These are phyloP conservation scores for Cyanidium caldarium DNA, from an alignment of 23 red algal genomes.

Conservation along the genomic window DNA sequence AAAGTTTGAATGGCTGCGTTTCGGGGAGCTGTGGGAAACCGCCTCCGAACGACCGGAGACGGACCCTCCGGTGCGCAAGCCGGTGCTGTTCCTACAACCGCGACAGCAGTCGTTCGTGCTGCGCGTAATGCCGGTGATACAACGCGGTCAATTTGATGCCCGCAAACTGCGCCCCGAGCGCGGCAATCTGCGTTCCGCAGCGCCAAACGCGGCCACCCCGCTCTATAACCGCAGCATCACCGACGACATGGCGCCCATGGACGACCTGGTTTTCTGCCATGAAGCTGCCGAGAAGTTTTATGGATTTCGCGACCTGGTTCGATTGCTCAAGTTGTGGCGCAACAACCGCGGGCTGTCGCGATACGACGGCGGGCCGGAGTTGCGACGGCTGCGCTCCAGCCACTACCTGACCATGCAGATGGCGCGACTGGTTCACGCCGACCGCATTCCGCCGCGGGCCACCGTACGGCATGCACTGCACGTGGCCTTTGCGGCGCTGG, in stretches of 20 bases:
- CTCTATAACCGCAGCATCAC: neutral
- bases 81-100: neutral
- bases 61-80: neutral
- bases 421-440: neutral
- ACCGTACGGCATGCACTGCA: neutral
- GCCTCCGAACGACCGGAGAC: neutral
- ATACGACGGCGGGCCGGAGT: neutral
- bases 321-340: neutral
- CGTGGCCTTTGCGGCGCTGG: too few species aligned
- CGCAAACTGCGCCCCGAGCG: neutral
- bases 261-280: neutral
- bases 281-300: neutral
- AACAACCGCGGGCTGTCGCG: neutral
- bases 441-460: neutral
- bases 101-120: neutral
- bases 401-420: neutral
- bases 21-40: too few species aligned
- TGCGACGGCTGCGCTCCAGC: neutral
- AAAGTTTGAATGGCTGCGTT: too few species aligned
- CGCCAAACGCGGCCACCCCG: too few species aligned
- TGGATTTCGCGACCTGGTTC: neutral
- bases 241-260: neutral
- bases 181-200: neutral
- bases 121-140: neutral
- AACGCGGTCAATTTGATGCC: neutral